phyloP scores from a whole-genome alignment of 78 protist species.

The Dictyostelium firmibasis region DNA sequence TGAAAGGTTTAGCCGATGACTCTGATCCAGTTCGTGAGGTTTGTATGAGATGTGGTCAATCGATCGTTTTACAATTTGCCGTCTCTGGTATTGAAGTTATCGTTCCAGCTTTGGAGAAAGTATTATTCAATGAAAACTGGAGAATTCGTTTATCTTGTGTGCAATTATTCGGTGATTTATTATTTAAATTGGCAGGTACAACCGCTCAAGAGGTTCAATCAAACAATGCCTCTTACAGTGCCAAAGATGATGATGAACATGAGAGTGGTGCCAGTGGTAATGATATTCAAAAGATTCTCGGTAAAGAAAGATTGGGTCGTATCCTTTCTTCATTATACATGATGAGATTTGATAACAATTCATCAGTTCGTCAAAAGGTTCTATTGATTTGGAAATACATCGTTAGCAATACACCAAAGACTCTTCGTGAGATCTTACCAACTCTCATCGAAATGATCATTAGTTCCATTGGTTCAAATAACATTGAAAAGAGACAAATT shows the following conservation, averaged over 20 bases:
- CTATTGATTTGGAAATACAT: conserved; percentile 92
- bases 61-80: conserved; percentile 82
- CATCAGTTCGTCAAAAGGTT: conserved; percentile 88
- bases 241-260: conserved; percentile 23
- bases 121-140: conserved; percentile 92
- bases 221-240: conserved; percentile 24
- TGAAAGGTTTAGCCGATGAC: conserved; percentile 91
- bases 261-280: neutral
- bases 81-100: conserved; percentile 80
- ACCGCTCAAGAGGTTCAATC: neutral
- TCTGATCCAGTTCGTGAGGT: conserved; percentile 90
- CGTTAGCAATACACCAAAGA: conserved; percentile 87
- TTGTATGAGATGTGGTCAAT: conserved; percentile 90
- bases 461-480: conserved; percentile 63
- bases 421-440: conserved; percentile 85
- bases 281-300: conserved; percentile 64
- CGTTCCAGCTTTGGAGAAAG: conserved; percentile 88
- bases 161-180: conserved; percentile 91
- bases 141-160: conserved; percentile 90
- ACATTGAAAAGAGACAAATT: conserved; percentile 62
- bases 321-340: conserved; percentile 89
- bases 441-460: conserved; percentile 85
- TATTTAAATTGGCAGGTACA: conserved; percentile 71
- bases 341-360: conserved; percentile 85
- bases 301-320: conserved; percentile 76